Base-by-base conservation (phyloP, 2,329 filamentous ascomycete genomes). In the Aspergillus flavus region DNA sequence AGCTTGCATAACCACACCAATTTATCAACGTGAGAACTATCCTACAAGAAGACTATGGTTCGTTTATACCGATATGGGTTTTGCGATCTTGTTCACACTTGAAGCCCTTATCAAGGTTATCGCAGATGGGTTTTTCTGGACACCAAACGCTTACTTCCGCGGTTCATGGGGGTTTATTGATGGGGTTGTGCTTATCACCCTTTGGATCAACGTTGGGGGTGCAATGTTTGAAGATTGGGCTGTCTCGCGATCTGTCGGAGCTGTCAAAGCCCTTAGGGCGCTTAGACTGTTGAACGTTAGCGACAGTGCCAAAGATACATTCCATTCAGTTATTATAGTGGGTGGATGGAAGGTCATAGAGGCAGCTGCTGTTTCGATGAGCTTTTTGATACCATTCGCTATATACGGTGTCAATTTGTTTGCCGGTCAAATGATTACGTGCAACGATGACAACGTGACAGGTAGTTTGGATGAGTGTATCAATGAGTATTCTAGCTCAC, bases 151-250 rank as follows among this genome's bases (percentile, higher is more conserved):
- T 3, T 99, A 97, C 75, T 93, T 97, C 76, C 89, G 95, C 71
- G 94, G 94, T 73, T 94, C 94, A 0, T 99, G 95, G 95, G 96
- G 95, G 7, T 89, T 97, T 65, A 97, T 99, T 68, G 95, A 99
- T 74, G 93, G 91, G 0, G 79, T 98, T 52, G 95, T 99, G 68
- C 83, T 99, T 58, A 82, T 97, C 61, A 98, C 95, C 0, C 86
- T 99, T 10, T 98, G 95, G 94, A 90, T 97, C 74, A 98, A 96
- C 72, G 93, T 99, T 57, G 83, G 89, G 54, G 95, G 94, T 0
- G 88, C 94, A 1, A 84, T 99, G 59, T 86, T 87, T 72, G 89
- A 93, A 61, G 91, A 96, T 68, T 92, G 92, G 48, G 89, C 90
- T 61, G 89, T 97, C 60, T 96, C 94, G 6, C 86, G 95, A 76